phyloP scores from a whole-genome alignment of 2,329 filamentous ascomycete species.

The Sporothrix phasma region DNA sequence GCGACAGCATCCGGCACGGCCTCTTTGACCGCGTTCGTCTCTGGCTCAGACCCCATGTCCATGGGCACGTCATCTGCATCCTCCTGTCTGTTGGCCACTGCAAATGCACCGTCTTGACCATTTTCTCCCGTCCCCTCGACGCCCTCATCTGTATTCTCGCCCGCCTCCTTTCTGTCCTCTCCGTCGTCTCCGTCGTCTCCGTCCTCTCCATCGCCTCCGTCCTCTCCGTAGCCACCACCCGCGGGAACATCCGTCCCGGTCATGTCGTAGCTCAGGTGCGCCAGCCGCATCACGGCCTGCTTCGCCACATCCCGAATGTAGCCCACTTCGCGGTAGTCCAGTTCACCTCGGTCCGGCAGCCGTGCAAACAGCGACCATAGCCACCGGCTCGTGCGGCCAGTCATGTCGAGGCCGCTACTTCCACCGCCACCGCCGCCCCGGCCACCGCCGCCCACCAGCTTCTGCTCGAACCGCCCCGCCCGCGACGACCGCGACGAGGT shows the following conservation, averaged over 20 bases:
- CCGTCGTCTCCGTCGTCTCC: conserved; percentile 38
- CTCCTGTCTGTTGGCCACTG: not conserved
- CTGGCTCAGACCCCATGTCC: conserved; percentile 16
- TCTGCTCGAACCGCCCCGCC: conserved; percentile 11
- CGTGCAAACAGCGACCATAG: conserved; percentile 72
- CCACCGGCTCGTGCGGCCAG: conserved; percentile 67
- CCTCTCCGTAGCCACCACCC: conserved; percentile 25
- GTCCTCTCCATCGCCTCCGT: conserved; percentile 34
- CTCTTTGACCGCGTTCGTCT: not conserved
- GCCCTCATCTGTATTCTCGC: conserved; percentile 19
- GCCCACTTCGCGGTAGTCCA: conserved; percentile 66
- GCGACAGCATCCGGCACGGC: conserved; percentile 24
- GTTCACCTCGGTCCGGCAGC: conserved; percentile 61
- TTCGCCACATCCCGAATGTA: conserved; percentile 72
- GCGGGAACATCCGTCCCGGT: conserved; percentile 19
- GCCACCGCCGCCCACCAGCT: not conserved
- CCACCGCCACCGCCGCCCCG: conserved; percentile 31
- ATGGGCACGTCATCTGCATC: conserved; percentile 14
- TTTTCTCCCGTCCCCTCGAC: not conserved
- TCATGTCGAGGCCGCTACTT: conserved; percentile 47
- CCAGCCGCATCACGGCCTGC: conserved; percentile 54
- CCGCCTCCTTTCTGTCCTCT: conserved; percentile 30
- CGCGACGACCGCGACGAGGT: conserved; percentile 18
- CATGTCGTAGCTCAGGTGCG: conserved; percentile 44
- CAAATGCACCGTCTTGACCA: too few relatives aligned